Percentiles rank a stretch among this genome's conserved stretches.
Evolutionary conservation across 2,329 filamentous ascomycete genomes (phyloP).

Genomic region (Cordyceps sp.): DNA sequence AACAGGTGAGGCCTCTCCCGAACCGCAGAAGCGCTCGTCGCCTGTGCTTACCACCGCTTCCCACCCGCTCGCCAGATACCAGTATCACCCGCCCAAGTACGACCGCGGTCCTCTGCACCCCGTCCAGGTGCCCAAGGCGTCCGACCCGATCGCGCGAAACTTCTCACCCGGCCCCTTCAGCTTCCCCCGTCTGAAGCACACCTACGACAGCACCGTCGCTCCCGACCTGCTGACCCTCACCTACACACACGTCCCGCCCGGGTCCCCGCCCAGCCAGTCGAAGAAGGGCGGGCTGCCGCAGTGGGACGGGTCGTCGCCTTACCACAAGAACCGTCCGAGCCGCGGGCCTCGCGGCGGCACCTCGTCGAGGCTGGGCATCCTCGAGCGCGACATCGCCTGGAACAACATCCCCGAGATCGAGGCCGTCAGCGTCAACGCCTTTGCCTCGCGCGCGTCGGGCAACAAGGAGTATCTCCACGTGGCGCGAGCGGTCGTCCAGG

Average conservation of each 20-base stretch:
- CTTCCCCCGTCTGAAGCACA: conserved; percentile 73
- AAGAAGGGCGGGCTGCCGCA: conserved; percentile 51
- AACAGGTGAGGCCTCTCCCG: conserved; percentile 19
- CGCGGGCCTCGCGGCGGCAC: conserved; percentile 65
- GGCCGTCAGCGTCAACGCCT: conserved; percentile 65
- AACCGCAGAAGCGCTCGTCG: background rate
- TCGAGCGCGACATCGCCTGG: conserved; percentile 64
- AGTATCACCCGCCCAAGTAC: conserved; percentile 88
- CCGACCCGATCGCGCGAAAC: conserved; percentile 73
- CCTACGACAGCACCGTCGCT: conserved; percentile 72
- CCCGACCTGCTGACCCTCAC: conserved; percentile 77
- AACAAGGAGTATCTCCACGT: conserved; percentile 67
- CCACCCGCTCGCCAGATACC: conserved; percentile 48
- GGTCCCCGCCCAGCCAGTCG: conserved; percentile 35
- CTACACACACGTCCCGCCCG: conserved; percentile 75
- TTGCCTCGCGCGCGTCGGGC: conserved; percentile 50
- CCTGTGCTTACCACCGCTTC: conserved; percentile 1
- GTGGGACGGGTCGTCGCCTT: conserved; percentile 86
- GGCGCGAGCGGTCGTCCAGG: conserved; percentile 68
- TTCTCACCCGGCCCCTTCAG: conserved; percentile 88
- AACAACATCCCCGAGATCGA: conserved; percentile 71
- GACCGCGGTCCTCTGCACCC: conserved; percentile 87
- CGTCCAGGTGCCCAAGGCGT: conserved; percentile 72
- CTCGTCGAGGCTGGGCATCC: conserved; percentile 45
- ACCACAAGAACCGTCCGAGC: conserved; percentile 79